These are phyloP conservation scores for Acacia concinna DNA, from an alignment of 331 rosid genomes.

Conservation along the genomic window DNA sequence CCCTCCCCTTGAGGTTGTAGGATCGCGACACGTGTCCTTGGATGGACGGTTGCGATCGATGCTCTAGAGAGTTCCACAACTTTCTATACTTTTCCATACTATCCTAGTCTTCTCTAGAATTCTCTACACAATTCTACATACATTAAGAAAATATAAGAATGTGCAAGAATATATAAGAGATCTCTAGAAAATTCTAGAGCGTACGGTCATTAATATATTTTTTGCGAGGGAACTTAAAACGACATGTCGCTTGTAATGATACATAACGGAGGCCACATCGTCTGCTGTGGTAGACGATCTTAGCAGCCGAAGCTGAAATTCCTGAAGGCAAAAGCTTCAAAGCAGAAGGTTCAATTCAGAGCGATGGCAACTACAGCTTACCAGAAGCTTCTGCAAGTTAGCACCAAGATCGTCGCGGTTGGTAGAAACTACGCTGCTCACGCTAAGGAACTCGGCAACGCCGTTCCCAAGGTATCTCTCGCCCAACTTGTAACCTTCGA, in stretches of 20 bases:
- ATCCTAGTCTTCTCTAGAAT: too few species aligned
- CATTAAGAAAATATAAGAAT: too few species aligned
- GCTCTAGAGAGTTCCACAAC: too few species aligned
- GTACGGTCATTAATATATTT: too few species aligned
- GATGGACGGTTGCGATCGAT: too few species aligned
- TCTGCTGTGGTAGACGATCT: background rate
- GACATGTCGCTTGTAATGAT: background rate
- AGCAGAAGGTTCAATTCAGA: background rate
- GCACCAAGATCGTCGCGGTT: slow-evolving; percentile 88
- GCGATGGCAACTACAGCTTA: slow-evolving; percentile 62
- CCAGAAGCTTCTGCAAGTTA: slow-evolving; percentile 60
- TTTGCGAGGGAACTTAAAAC: background rate
- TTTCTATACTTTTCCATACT: too few species aligned
- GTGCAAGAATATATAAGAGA: too few species aligned
- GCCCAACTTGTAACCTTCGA: background rate
- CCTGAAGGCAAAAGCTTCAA: background rate
- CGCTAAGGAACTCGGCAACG: slow-evolving; percentile 97
- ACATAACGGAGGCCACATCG: background rate
- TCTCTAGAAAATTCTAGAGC: too few species aligned
- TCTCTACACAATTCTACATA: too few species aligned
- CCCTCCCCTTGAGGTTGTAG: too few species aligned
- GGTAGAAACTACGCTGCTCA: slow-evolving; percentile 95
- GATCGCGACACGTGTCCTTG: too few species aligned
- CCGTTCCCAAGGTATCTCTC: slow-evolving; percentile 76
- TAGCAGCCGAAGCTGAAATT: background rate